Conservation (phyloP, 805 yeast species). For the Candida chilensis region DNA sequence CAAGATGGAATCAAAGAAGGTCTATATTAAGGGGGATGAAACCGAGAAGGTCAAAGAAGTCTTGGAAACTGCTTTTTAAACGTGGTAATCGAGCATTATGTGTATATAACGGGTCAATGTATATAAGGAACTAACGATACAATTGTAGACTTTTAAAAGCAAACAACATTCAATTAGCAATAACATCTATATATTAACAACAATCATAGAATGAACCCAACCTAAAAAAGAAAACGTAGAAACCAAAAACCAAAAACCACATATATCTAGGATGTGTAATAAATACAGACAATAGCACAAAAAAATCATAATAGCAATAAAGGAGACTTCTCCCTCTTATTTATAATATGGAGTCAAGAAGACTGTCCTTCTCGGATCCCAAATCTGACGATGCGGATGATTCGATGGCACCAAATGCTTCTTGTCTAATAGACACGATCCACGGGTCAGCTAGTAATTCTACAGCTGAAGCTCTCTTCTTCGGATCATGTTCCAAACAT, state of each 20-base stretch:
- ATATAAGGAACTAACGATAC: slow-evolving; percentile 1
- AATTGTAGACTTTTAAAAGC: too few species aligned
- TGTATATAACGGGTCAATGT: slow-evolving; percentile 4
- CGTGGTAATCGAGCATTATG: slow-evolving; percentile 1
- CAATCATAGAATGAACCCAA: too few species aligned
- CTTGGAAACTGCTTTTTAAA: slow-evolving; percentile 9
- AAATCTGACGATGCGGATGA: not conserved
- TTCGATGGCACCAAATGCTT: slow-evolving; percentile 44
- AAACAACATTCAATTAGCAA: too few species aligned
- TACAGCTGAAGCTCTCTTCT: slow-evolving; percentile 71
- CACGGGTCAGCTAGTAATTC: slow-evolving; percentile 86
- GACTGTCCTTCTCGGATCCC: not conserved
- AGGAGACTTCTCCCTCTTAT: not conserved
- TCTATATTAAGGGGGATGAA: slow-evolving; percentile 29
- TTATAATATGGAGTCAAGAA: not conserved
- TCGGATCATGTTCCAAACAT: slow-evolving; percentile 79
- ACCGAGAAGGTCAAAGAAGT: slow-evolving; percentile 17
- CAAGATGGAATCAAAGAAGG: slow-evolving; percentile 16
- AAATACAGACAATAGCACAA: not conserved
- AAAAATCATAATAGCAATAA: not conserved
- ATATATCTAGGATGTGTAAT: not conserved
- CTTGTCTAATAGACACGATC: slow-evolving; percentile 64
- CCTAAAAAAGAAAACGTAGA: slow-evolving; percentile 2
- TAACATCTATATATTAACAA: too few species aligned
- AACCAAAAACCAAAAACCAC: not conserved